Base-by-base conservation (phyloP, 352 stramenopile genomes). In the Phytophthora quininea region DNA sequence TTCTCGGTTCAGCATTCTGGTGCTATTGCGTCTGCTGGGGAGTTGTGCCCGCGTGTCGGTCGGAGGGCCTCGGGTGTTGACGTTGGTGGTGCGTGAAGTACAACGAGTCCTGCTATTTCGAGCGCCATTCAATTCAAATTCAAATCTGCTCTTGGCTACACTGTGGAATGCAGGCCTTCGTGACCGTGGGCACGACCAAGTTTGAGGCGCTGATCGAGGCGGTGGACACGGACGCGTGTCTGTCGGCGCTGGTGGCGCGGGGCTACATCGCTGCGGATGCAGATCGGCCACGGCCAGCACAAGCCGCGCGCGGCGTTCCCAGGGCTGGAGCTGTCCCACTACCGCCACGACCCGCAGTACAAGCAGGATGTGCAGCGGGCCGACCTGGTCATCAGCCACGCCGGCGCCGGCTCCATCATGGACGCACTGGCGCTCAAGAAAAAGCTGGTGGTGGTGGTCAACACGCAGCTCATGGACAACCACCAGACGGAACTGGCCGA, bases 401-500 rank as follows among this genome's bases (percentile, higher is more conserved):
- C 96, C 0, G 96, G 96, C 35, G 96, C 96, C 14, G 95, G 95
- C 7, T 98, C 91, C 29, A 89, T 98, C 54, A 97, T 98, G 85
- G 96, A 98, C 76, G 87, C 84, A 42, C 80, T 97, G 30, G 77
- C 84, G 15, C 67, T 87, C 54, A 63, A 69, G 14, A 98, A 98
- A 74, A 81, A 84, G 67, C 77, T 97, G 30, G 72, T 98, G 29
- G 96, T 98, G 5, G 95, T 99, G 5, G 97, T 98, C 9, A 99
- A 99, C 72, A 91, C 83, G 15, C 47, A 65, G 57, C 85, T 99
- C 12, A 99, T 99, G 97, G 86, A 99, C 86, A 98, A 99, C 85
- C 97, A 99, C 76, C 97, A 99, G 78, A 84, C 79, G 37, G 97
- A 99, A 70, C 76, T 99, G 19, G 96, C 97, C 6, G 77, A 93